phyloP scores from a whole-genome alignment of 257 asterid genomes.

The Rhazya stricta region DNA sequence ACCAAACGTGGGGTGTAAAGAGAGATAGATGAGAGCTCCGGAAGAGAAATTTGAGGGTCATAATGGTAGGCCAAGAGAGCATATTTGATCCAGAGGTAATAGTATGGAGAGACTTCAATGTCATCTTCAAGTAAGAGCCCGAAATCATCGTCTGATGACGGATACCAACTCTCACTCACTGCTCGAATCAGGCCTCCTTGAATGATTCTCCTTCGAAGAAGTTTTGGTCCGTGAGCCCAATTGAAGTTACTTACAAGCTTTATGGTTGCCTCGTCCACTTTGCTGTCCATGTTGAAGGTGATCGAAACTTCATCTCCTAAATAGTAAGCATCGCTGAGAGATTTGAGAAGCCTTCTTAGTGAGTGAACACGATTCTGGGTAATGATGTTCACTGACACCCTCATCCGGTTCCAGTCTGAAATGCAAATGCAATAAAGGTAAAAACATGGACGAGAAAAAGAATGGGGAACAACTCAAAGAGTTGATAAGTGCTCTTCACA shows the following conservation, averaged over 20 bases:
- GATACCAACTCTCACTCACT: conserved; percentile 94
- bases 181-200: conserved; percentile 95
- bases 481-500: too few relatives aligned
- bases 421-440: not conserved
- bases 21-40: conserved; percentile 80
- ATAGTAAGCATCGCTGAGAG: conserved; percentile 68
- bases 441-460: not conserved
- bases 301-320: conserved; percentile 71
- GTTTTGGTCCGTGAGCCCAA: conserved; percentile 89
- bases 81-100: conserved; percentile 86
- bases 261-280: conserved; percentile 69
- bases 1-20: conserved; percentile 86
- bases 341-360: conserved; percentile 64
- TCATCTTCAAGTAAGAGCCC: conserved; percentile 90
- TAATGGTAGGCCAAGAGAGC: conserved; percentile 78
- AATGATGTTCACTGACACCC: conserved; percentile 65
- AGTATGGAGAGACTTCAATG: conserved; percentile 88
- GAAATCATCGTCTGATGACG: conserved; percentile 74
- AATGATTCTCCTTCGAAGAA: conserved; percentile 69
- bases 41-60: conserved; percentile 79
- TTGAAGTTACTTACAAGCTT: conserved; percentile 58
- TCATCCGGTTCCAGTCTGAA: conserved; percentile 90
- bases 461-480: too few relatives aligned
- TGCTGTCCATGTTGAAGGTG: conserved; percentile 89
- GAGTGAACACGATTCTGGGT: conserved; percentile 74